Evolutionary conservation across 2,329 filamentous ascomycete species (phyloP).

Genomic region (Karstenula rhodostoma): DNA sequence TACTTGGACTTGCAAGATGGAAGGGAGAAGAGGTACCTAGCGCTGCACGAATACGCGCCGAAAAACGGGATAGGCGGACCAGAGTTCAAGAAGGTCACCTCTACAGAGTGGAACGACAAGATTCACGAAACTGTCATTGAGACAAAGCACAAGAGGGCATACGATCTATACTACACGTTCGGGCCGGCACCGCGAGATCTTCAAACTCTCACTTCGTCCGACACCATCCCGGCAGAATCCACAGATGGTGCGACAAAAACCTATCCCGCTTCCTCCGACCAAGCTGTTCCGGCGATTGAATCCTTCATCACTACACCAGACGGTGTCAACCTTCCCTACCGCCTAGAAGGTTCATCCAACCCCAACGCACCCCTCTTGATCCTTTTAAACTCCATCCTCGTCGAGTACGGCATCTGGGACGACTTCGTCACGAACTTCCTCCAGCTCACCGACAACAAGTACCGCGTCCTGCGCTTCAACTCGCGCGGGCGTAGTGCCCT

Average conservation of each 20-base stretch:
- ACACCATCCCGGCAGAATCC: slow-evolving; percentile 58
- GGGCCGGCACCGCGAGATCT: slow-evolving; percentile 77
- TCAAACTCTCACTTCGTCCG: slow-evolving; percentile 60
- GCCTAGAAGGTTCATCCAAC: slow-evolving; percentile 75
- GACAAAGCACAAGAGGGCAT: slow-evolving; percentile 66
- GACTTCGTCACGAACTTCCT: slow-evolving; percentile 70
- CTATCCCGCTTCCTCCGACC: slow-evolving; percentile 52
- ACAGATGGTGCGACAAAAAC: slow-evolving; percentile 66
- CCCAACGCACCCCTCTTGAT: slow-evolving; percentile 75
- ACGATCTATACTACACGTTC: slow-evolving; percentile 81
- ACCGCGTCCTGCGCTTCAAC: slow-evolving; percentile 80
- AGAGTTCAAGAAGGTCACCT: slow-evolving; percentile 69
- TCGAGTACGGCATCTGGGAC: slow-evolving; percentile 83
- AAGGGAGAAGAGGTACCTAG: slow-evolving; percentile 63
- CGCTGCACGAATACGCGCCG: slow-evolving; percentile 76
- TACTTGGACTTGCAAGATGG: slow-evolving; percentile 57
- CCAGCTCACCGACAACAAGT: slow-evolving; percentile 63
- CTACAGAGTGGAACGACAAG: slow-evolving; percentile 68
- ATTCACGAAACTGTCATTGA: slow-evolving; percentile 68
- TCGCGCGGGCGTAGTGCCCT: slow-evolving; percentile 70
- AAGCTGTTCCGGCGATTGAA: slow-evolving; percentile 58
- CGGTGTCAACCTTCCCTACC: slow-evolving; percentile 73
- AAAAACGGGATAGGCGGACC: slow-evolving; percentile 71
- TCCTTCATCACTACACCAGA: slow-evolving; percentile 75
- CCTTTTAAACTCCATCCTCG: slow-evolving; percentile 82